Base-by-base conservation (phyloP, 2,329 filamentous ascomycete genomes). In the Cytospora mali region DNA sequence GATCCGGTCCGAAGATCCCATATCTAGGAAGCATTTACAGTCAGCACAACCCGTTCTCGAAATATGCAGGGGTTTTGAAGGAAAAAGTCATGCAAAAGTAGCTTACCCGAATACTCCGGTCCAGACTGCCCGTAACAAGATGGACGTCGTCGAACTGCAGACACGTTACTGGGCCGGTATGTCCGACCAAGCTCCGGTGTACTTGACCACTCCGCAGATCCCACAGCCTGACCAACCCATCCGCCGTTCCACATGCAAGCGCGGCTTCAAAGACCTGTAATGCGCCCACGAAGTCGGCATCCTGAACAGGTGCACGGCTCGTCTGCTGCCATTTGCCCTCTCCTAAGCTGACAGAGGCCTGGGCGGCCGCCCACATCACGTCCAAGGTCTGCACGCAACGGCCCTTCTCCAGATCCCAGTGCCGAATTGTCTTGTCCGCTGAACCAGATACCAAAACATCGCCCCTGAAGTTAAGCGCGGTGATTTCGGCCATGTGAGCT, bases 371-470 rank as follows among this genome's bases (percentile, higher is more conserved):
- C 95, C 95, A 99, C 74, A 99, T 90, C 7, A 99, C 94, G 76
- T 99, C 95, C 55, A 99, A 81, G 3, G 95, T 99, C 77, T 99
- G 95, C 59, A 99, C 91, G 75, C 95, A 98, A 55, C 95, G 90
- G n/a, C 95, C 95, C 74, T 93, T 97, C 71, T 94, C 91, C 55
- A 99, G 83, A 79, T 99, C 95, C 95, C 95, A 99, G 75, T 99
- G 95, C 51, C 95, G 88, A 61, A 99, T 81, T 1, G 95, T 99
- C 82, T 99, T 99, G 79, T 99, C 95, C 0, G 95, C 90, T 9
- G 94, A 98, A 14, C 95, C 95, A 2, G 95, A 99, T 33, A 99
- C 93, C 18, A 99, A 84, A 0, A 92, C 93, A 68, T 97, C 89
- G 61, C 91, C 91, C 64, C 88, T 85, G 78, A 99, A 96, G 76